Evolutionary conservation across 345 rosid genomes (phyloP).

Genomic region (Cardamine chenopodiifolia): DNA sequence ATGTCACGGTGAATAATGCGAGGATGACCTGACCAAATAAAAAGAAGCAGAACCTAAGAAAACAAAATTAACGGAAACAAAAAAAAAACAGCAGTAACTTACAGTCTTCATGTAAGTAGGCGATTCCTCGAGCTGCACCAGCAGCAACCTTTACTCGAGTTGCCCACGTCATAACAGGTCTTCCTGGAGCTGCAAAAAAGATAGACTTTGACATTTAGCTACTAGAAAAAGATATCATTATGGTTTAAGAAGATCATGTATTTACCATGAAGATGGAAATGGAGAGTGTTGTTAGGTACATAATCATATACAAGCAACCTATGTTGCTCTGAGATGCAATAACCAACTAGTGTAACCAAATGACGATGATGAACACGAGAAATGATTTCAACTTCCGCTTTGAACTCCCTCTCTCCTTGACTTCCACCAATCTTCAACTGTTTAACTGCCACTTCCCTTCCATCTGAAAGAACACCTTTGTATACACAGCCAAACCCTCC

Average conservation of each 20-base stretch:
- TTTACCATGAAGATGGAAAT: constrained; percentile 88
- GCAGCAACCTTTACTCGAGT: constrained; percentile 82
- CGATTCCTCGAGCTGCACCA: constrained; percentile 98
- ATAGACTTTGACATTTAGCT: constrained; percentile 5
- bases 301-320: constrained; percentile 92
- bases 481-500: constrained; percentile 99
- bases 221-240: neutral
- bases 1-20: constrained; percentile 98
- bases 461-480: constrained; percentile 81
- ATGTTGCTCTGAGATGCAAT: constrained; percentile 81
- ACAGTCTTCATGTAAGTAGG: constrained; percentile 99
- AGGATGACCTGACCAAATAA: constrained; percentile 74
- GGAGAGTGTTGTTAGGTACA: constrained; percentile 85
- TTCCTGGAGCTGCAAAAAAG: constrained; percentile 59
- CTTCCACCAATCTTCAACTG: constrained; percentile 95
- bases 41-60: neutral
- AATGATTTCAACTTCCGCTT: constrained; percentile 97
- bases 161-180: constrained; percentile 87
- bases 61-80: neutral
- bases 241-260: constrained; percentile 21
- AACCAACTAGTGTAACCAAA: constrained; percentile 96
- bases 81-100: constrained; percentile 43
- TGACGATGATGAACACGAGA: constrained; percentile 96
- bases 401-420: constrained; percentile 96
- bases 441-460: constrained; percentile 90